A percentile compares a stretch with the other conserved stretches of the same genome.
These are phyloP conservation scores for Ophiostoma sp. DNA, from an alignment of 2,329 filamentous ascomycete genomes.

Conservation along the genomic window DNA sequence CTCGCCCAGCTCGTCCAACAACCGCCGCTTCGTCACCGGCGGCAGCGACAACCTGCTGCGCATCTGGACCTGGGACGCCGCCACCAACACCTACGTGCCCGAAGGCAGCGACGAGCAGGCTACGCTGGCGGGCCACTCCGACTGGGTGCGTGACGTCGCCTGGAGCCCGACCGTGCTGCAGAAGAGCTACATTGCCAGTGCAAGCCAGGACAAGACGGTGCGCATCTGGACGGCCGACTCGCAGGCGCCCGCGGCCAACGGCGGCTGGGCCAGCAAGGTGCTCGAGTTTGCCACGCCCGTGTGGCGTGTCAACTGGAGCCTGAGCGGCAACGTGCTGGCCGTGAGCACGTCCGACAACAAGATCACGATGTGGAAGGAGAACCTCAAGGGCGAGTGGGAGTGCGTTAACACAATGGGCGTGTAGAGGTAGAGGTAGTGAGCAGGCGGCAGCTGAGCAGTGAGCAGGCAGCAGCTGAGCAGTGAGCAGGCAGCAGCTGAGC, in stretches of 20 bases:
- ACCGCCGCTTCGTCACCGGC: conserved; percentile 86
- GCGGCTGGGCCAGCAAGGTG: conserved; percentile 77
- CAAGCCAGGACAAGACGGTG: conserved; percentile 94
- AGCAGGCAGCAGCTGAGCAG: not conserved
- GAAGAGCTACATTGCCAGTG: conserved; percentile 94
- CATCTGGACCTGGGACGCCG: conserved; percentile 77
- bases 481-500: too few species aligned
- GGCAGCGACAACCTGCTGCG: conserved; percentile 91
- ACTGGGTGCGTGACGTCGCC: conserved; percentile 96
- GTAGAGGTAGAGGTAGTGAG: conserved; percentile 9
- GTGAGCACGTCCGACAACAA: conserved; percentile 94
- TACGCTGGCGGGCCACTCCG: conserved; percentile 72
- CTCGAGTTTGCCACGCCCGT: conserved; percentile 83
- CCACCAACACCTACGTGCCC: conserved; percentile 48
- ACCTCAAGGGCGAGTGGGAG: conserved; percentile 93
- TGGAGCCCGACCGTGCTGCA: conserved; percentile 94
- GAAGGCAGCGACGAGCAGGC: conserved; percentile 43
- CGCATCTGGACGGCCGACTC: conserved; percentile 85
- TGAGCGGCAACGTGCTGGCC: conserved; percentile 93
- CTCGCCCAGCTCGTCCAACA: conserved; percentile 52
- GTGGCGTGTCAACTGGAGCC: conserved; percentile 96
- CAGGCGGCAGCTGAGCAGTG: not conserved
- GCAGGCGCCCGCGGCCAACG: conserved; percentile 30
- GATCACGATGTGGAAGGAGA: conserved; percentile 98
- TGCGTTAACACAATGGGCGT: conserved; percentile 81